Percentiles rank a stretch among this genome's conserved stretches.
Evolutionary conservation across 1,284 basidiomycete species (phyloP).

Genomic region (Clitocybe nebularis): DNA sequence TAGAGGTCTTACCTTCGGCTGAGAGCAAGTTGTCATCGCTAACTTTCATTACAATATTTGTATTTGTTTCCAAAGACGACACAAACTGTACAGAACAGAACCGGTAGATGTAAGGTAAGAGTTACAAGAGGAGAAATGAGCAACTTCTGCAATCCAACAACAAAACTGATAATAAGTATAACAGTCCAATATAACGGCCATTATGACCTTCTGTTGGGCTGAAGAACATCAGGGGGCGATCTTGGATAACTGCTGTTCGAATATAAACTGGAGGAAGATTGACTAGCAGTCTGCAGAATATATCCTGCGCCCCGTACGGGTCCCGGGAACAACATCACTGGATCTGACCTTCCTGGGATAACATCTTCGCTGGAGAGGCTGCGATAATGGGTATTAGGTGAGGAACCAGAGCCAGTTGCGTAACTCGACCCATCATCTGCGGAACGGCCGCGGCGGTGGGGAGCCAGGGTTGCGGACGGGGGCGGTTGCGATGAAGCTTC

Average conservation of each 20-base stretch:
- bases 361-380: constrained; percentile 28
- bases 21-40: no score
- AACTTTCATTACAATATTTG: no score
- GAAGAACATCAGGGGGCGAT: not conserved
- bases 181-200: no score
- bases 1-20: no score
- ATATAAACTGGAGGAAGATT: constrained; percentile 9
- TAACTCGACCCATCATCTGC: constrained; percentile 11
- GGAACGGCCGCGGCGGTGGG: constrained; percentile 10
- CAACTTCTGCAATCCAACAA: no score
- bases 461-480: not conserved
- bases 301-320: constrained; percentile 33
- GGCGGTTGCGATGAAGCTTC: not conserved
- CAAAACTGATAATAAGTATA: no score
- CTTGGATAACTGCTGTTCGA: not conserved
- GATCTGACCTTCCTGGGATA: constrained; percentile 34
- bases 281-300: constrained; percentile 1
- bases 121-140: no score
- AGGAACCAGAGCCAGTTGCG: constrained; percentile 1
- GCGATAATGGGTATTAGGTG: constrained; percentile 13
- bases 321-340: constrained; percentile 36
- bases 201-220: not conserved
- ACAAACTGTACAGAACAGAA: no score
- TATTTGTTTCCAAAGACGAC: no score
- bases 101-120: no score